These are phyloP conservation scores for Aethionema arabicum DNA, from an alignment of 345 rosid species.

Conservation along the genomic window DNA sequence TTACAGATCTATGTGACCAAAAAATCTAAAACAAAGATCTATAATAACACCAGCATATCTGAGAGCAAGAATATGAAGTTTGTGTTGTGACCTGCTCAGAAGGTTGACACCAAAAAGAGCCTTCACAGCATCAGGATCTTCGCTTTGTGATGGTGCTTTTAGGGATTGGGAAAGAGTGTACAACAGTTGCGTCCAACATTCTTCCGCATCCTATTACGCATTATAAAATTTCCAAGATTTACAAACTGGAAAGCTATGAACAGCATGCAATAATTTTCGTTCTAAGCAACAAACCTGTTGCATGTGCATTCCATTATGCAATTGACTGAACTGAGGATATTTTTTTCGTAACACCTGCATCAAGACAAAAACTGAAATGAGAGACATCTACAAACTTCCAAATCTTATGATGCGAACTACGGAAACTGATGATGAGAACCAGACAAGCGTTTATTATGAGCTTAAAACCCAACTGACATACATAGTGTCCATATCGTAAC, in stretches of 20 bases:
- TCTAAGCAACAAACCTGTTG: slow-evolving; percentile 64
- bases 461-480: background rate
- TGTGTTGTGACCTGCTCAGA: slow-evolving; percentile 62
- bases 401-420: background rate
- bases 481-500: background rate
- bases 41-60: background rate
- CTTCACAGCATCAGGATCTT: slow-evolving; percentile 65
- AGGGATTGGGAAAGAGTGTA: slow-evolving; percentile 93
- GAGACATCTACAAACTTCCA: slow-evolving; percentile 18
- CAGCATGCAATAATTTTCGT: slow-evolving; percentile 2
- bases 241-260: slow-evolving; percentile 6
- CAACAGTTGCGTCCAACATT: slow-evolving; percentile 95
- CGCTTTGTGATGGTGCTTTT: slow-evolving; percentile 61
- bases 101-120: slow-evolving; percentile 83
- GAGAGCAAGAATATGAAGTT: slow-evolving; percentile 15
- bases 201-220: slow-evolving; percentile 86
- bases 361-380: slow-evolving; percentile 14
- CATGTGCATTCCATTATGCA: slow-evolving; percentile 93
- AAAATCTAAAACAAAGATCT: slow-evolving; percentile 2
- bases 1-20: slow-evolving; percentile 2
- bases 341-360: slow-evolving; percentile 83
- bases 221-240: slow-evolving; percentile 20
- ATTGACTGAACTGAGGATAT: slow-evolving; percentile 90
- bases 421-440: background rate
- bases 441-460: slow-evolving; percentile 3